A percentile compares a stretch with the other conserved stretches of the same genome.
These are phyloP conservation scores for Yarrowia osloensis DNA, from an alignment of 805 yeast species.

Conservation along the genomic window DNA sequence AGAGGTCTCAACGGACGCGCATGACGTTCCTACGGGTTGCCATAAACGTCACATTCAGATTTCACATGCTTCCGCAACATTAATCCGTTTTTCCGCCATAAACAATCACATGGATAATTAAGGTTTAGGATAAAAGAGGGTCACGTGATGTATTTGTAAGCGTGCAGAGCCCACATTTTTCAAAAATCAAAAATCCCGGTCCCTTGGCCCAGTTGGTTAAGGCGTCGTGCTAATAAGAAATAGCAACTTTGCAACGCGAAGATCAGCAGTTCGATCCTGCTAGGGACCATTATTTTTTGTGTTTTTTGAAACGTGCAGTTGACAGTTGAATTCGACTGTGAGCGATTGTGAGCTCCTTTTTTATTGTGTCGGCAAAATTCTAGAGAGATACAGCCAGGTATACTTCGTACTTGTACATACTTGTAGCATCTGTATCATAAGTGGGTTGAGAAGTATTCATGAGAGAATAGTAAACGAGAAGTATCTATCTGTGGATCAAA, in stretches of 20 bases:
- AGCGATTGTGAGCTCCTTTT: too few species aligned
- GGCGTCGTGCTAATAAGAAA: constrained; percentile 29
- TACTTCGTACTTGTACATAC: too few species aligned
- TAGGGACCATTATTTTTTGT: constrained; percentile 43
- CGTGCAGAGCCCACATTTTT: not conserved
- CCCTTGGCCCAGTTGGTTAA: constrained; percentile 31
- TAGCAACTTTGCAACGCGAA: constrained; percentile 43
- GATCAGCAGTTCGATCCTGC: constrained; percentile 53
- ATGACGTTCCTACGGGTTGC: not conserved
- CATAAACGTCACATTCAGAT: not conserved
- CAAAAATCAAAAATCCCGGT: not conserved
- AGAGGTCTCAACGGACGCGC: too few species aligned
- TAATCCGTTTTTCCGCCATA: not conserved
- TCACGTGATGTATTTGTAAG: not conserved
- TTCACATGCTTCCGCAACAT: not conserved
- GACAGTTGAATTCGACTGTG: too few species aligned
- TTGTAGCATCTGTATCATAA: too few species aligned
- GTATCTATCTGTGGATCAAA: too few species aligned
- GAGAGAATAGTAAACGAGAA: too few species aligned
- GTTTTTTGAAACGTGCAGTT: not conserved
- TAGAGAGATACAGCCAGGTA: too few species aligned
- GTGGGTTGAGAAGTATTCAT: too few species aligned
- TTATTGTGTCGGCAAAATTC: too few species aligned
- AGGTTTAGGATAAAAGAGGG: not conserved
- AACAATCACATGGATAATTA: not conserved